Conservation (phyloP, 768 basidiomycete species). For the Hericium coralloides region DNA sequence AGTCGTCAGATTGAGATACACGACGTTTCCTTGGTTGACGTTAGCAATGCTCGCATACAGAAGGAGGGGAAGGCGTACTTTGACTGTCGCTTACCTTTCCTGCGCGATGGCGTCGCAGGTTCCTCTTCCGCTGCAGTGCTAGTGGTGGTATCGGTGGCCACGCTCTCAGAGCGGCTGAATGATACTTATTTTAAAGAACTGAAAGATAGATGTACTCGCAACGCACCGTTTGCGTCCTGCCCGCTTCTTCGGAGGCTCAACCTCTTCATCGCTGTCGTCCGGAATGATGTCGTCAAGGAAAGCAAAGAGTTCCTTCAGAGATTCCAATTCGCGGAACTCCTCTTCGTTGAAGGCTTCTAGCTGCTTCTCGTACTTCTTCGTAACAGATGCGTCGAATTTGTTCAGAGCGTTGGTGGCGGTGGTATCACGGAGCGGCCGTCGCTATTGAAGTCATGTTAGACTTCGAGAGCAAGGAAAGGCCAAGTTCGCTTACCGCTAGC, state of each 20-base stretch:
- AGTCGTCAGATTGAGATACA: slow-evolving; percentile 44
- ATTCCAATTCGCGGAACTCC: slow-evolving; percentile 55
- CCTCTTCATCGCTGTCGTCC: slow-evolving; percentile 40
- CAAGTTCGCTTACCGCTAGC: slow-evolving; percentile 34
- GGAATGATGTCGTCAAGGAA: slow-evolving; percentile 69
- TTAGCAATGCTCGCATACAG: not conserved
- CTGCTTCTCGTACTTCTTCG: slow-evolving; percentile 65
- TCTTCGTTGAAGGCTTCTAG: slow-evolving; percentile 66
- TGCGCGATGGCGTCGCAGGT: slow-evolving; percentile 17
- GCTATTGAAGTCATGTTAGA: slow-evolving; percentile 26
- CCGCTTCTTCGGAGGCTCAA: slow-evolving; percentile 30
- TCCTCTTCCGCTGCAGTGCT: slow-evolving; percentile 24
- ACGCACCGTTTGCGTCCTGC: slow-evolving; percentile 44
- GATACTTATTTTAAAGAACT: not conserved
- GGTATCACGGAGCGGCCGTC: slow-evolving; percentile 49
- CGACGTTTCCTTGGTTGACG: slow-evolving; percentile 38
- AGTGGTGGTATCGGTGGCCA: slow-evolving; percentile 34
- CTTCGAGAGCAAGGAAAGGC: not conserved
- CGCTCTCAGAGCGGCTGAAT: slow-evolving; percentile 50
- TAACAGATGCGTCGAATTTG: slow-evolving; percentile 57
- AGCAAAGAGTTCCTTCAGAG: slow-evolving; percentile 54
- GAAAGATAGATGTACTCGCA: not conserved
- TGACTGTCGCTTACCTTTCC: slow-evolving; percentile 27
- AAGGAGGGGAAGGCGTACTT: slow-evolving; percentile 11
- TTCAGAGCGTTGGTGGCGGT: slow-evolving; percentile 58